Conservation (phyloP, 1,284 basidiomycete genomes). For the Bjerkandera adusta region DNA sequence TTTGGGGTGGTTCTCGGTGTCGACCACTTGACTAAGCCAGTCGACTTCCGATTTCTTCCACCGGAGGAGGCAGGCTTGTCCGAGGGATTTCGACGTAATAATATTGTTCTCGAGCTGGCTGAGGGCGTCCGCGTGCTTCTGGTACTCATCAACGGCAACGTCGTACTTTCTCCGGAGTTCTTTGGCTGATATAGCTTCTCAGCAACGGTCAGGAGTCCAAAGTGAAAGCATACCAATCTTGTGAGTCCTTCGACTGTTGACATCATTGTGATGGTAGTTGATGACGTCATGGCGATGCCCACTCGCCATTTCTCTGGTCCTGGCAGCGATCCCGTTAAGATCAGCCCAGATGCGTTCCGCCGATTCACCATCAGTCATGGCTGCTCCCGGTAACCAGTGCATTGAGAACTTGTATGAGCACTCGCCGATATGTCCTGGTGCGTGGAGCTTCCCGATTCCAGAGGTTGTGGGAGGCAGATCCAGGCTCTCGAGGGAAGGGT, state of each 20-base stretch:
- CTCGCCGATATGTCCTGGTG: conserved; percentile 15
- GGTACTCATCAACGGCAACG: not conserved
- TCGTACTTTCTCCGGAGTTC: not conserved
- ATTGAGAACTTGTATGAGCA: conserved; percentile 21
- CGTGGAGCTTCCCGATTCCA: conserved; percentile 20
- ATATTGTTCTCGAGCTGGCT: conserved; percentile 1
- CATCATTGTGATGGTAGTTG: conserved; percentile 13
- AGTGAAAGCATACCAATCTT: not conserved
- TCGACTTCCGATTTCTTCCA: conserved; percentile 7
- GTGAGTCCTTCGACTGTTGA: not conserved
- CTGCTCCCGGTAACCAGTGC: conserved; percentile 16
- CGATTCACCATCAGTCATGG: conserved; percentile 21
- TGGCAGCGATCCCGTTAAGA: conserved; percentile 10
- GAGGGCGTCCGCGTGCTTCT: not conserved
- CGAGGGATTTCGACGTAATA: not conserved
- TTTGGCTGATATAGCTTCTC: not conserved
- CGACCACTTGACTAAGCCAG: conserved; percentile 2
- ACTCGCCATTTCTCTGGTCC: conserved; percentile 20
- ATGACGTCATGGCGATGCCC: conserved; percentile 22
- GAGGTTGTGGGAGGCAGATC: not conserved
- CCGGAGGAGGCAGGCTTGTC: not conserved
- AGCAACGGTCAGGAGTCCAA: too few species aligned
- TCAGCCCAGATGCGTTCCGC: conserved; percentile 20
- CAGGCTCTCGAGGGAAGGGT: not conserved
- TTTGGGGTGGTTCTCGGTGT: not conserved